These are phyloP conservation scores for Heimioporus sp. DNA, from an alignment of 768 basidiomycete species.

Conservation along the genomic window DNA sequence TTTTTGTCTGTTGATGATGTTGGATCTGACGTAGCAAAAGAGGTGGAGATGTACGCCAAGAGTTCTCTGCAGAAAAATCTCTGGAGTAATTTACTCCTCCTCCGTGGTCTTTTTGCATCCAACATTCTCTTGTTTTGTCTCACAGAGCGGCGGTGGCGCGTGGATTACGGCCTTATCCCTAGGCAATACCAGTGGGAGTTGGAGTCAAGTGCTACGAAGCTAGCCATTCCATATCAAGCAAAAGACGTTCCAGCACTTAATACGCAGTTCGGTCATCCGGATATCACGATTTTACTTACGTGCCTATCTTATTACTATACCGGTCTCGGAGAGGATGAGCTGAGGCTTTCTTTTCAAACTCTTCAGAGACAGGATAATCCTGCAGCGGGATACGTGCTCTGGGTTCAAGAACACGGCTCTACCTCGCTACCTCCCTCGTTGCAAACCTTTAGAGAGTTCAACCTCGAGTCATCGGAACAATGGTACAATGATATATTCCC, in stretches of 20 bases:
- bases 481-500: background rate
- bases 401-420: background rate
- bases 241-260: slow-evolving; percentile 31
- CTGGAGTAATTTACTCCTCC: slow-evolving; percentile 14
- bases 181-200: background rate
- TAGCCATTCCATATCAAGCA: slow-evolving; percentile 36
- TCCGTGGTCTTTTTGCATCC: slow-evolving; percentile 31
- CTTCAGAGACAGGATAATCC: background rate
- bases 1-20: slow-evolving; percentile 16
- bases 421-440: background rate
- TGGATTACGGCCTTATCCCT: slow-evolving; percentile 27
- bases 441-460: background rate
- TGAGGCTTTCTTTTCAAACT: background rate
- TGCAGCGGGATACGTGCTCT: background rate
- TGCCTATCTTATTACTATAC: slow-evolving; percentile 2
- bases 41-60: slow-evolving; percentile 1
- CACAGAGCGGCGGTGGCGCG: slow-evolving; percentile 31
- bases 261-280: slow-evolving; percentile 37
- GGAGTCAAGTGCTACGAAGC: slow-evolving; percentile 1
- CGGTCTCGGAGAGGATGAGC: slow-evolving; percentile 1
- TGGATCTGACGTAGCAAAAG: background rate
- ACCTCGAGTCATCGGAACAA: background rate
- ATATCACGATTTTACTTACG: slow-evolving; percentile 30
- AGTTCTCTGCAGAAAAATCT: too few relatives aligned
- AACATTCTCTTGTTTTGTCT: slow-evolving; percentile 26